Evolutionary conservation across 2,329 filamentous ascomycete species (phyloP).

Genomic region (Hymenoscyphus linearis): DNA sequence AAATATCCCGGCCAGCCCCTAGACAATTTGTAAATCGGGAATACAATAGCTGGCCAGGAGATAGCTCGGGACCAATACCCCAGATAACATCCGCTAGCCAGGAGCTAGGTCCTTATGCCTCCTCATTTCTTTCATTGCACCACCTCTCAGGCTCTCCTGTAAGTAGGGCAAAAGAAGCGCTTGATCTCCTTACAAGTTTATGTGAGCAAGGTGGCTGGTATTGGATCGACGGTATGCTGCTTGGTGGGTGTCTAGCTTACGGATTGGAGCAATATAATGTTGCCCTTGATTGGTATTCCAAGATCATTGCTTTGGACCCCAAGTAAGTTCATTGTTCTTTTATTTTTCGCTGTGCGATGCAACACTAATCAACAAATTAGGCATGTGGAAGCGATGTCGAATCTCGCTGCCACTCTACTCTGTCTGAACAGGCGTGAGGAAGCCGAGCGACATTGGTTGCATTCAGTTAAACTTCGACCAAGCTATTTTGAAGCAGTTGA

Average conservation of each 20-base stretch:
- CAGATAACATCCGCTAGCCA: slow-evolving; percentile 16
- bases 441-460: slow-evolving; percentile 79
- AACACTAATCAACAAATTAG: slow-evolving; percentile 15
- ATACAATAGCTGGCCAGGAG: slow-evolving; percentile 15
- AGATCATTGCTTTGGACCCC: slow-evolving; percentile 51
- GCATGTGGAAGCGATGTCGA: slow-evolving; percentile 90
- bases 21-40: slow-evolving; percentile 5
- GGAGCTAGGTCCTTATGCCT: slow-evolving; percentile 27
- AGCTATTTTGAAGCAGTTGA: slow-evolving; percentile 93
- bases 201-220: slow-evolving; percentile 78
- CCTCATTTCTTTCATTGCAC: slow-evolving; percentile 21
- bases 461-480: slow-evolving; percentile 76
- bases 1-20: slow-evolving; percentile 1
- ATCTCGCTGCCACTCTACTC: slow-evolving; percentile 83
- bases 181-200: slow-evolving; percentile 67
- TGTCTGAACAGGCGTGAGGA: slow-evolving; percentile 78
- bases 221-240: slow-evolving; percentile 89
- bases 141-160: slow-evolving; percentile 17
- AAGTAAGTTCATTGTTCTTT: slow-evolving; percentile 39
- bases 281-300: slow-evolving; percentile 68
- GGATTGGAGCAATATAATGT: slow-evolving; percentile 79
- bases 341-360: not conserved
- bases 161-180: slow-evolving; percentile 52
- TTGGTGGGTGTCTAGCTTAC: slow-evolving; percentile 89
- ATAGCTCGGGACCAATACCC: slow-evolving; percentile 11